Conservation (phyloP, 2,329 filamentous ascomycete genomes). For the Myriosclerotinia duriaeana region DNA sequence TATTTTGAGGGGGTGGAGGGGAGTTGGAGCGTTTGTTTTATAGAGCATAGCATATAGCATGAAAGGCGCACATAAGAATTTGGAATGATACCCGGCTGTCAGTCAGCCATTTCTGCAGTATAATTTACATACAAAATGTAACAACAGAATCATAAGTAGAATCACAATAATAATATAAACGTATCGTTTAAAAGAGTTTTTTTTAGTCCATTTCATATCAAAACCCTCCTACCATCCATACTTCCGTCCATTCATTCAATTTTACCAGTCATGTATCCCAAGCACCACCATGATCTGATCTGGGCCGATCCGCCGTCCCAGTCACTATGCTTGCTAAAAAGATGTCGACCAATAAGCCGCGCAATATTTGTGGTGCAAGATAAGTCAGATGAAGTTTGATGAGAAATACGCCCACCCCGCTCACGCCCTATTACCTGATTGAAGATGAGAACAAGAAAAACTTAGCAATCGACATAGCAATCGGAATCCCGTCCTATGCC, state of each 20-base stretch:
- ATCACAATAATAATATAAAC: not conserved
- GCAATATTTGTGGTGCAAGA: not conserved
- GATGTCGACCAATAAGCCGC: not conserved
- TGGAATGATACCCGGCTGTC: slow-evolving; percentile 17
- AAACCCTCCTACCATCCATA: not conserved
- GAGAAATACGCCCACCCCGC: slow-evolving; percentile 6
- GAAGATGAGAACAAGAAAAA: slow-evolving; percentile 1
- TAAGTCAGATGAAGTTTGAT: not conserved
- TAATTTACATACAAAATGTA: not conserved
- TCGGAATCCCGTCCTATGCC: slow-evolving; percentile 16
- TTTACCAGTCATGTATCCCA: not conserved
- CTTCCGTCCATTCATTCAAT: slow-evolving; percentile 2
- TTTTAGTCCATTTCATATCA: not conserved
- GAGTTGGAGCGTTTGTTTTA: not conserved
- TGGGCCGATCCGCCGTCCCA: not conserved
- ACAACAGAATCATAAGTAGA: not conserved
- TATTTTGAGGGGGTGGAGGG: not conserved
- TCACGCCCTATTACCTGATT: slow-evolving; percentile 3
- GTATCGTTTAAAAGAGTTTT: not conserved
- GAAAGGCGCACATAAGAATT: not conserved
- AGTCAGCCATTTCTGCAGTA: not conserved
- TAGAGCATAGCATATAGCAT: not conserved
- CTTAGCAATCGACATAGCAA: not conserved
- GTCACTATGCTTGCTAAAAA: not conserved
- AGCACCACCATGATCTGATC: slow-evolving; percentile 8